Evolutionary conservation across 2,329 filamentous ascomycete species (phyloP).

Genomic region (Neofusicoccum kwambonambiense): DNA sequence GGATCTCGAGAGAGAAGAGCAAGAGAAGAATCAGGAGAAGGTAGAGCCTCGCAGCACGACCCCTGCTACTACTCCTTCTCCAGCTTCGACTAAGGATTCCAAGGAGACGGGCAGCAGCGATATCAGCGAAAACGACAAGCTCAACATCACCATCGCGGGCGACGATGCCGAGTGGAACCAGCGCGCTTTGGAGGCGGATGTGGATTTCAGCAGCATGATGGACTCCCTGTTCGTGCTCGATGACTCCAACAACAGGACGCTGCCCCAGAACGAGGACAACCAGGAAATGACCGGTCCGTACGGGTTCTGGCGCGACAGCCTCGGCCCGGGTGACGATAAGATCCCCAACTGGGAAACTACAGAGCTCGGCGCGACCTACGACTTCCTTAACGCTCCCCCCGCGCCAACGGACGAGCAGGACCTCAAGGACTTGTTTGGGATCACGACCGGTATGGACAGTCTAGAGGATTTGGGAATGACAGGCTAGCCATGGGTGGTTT

Average conservation of each 20-base stretch:
- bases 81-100: slow-evolving; percentile 37
- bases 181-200: not conserved
- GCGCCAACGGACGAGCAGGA: slow-evolving; percentile 10
- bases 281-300: not conserved
- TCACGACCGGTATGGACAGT: not conserved
- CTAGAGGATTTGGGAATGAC: slow-evolving; percentile 1
- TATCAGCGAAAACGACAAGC: slow-evolving; percentile 42
- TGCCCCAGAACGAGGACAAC: slow-evolving; percentile 8
- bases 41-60: slow-evolving; percentile 18
- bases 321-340: not conserved
- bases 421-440: slow-evolving; percentile 8
- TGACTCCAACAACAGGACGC: slow-evolving; percentile 8
- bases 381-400: slow-evolving; percentile 14
- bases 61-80: slow-evolving; percentile 27
- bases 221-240: slow-evolving; percentile 13
- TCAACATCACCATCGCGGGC: slow-evolving; percentile 36
- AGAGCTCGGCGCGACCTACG: slow-evolving; percentile 4
- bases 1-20: slow-evolving; percentile 20
- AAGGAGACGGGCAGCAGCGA: slow-evolving; percentile 41
- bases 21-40: slow-evolving; percentile 23
- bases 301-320: slow-evolving; percentile 9
- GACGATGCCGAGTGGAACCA: slow-evolving; percentile 11
- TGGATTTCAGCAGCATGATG: slow-evolving; percentile 11
- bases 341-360: slow-evolving; percentile 3
- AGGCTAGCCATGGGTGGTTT: not conserved